Conservation (phyloP, 257 asterid species). For the Verbascum thapsus region DNA sequence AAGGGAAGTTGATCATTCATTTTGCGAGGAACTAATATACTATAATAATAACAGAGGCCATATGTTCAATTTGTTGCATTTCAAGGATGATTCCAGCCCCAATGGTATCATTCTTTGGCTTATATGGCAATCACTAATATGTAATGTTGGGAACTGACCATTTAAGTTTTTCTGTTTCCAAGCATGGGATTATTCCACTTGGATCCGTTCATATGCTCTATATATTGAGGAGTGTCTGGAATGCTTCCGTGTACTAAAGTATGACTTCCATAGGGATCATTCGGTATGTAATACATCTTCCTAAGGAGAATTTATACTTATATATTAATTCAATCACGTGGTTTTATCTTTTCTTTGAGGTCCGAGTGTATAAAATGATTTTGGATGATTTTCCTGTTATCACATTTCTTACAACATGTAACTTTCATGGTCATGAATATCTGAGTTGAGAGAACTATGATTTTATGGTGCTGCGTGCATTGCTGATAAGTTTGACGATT, state of each 20-base stretch:
- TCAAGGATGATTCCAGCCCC: slow-evolving; percentile 76
- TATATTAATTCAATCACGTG: not conserved
- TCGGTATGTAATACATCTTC: slow-evolving; percentile 44
- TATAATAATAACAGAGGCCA: slow-evolving; percentile 56
- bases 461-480: not conserved
- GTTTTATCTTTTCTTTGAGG: not conserved
- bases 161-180: slow-evolving; percentile 32
- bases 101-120: slow-evolving; percentile 45
- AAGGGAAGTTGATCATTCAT: slow-evolving; percentile 78
- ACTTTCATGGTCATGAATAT: not conserved
- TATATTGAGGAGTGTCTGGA: slow-evolving; percentile 80
- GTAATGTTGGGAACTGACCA: slow-evolving; percentile 30
- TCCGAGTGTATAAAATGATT: not conserved
- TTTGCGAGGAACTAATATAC: slow-evolving; percentile 59
- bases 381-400: not conserved
- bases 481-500: not conserved
- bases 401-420: not conserved
- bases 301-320: slow-evolving; percentile 6
- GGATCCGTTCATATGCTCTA: slow-evolving; percentile 69
- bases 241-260: slow-evolving; percentile 63
- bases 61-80: slow-evolving; percentile 60
- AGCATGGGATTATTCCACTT: slow-evolving; percentile 79
- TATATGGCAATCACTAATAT: slow-evolving; percentile 5
- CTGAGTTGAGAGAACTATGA: not conserved
- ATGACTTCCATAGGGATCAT: slow-evolving; percentile 65